Evolutionary conservation across 768 basidiomycete species (phyloP), one percentile per base, ranked within the genome.

Genomic region (Austroboletus eburneus): DNA sequence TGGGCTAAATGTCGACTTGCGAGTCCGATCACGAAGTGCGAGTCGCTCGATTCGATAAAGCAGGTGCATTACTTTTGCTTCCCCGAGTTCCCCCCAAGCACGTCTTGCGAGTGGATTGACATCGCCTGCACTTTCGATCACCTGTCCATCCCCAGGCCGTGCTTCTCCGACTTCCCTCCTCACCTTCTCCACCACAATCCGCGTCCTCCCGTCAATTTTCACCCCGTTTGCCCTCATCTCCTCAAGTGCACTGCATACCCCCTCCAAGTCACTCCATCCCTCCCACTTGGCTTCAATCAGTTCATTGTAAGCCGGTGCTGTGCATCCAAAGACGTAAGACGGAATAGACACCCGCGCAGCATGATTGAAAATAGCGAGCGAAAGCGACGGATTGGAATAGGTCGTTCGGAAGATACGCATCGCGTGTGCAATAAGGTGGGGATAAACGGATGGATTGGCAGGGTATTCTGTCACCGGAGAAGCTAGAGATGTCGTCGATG

Each of bases 241-340:
- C 48, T 83, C 76, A 16, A 95, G 65, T 5, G 84, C 80, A 17
- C 78, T 75, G 43, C 78, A 77, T 1, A 92, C 83, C 22, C 86
- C 88, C 38, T 77, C 74, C 29, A 93, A 68, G 68, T 95, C 91
- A n/a, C 79, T 78, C 71, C 94, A 90, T 45, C 75, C 80, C 8
- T 71, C 67, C 94, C 94, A 97, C 17, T 80, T 80, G n/a, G 87
- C 91, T 57, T 79, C 73, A 22, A 97, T 78, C 17, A 93, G 74
- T 61, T 95, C 91, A 64, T 93, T 91, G 67, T 95, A 96, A 1
- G 85, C 87, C 9, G 75, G 75, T 0, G 92, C 87, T 9, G 89
- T 86, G 66, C 94, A 97, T 3, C 93, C 94, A 57, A 85, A 84
- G 24, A 94, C 85, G 64, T 90, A 97, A 5, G 87, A 91, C 4